phyloP scores from a whole-genome alignment of 345 rosid species.

The Brassica carinata region DNA sequence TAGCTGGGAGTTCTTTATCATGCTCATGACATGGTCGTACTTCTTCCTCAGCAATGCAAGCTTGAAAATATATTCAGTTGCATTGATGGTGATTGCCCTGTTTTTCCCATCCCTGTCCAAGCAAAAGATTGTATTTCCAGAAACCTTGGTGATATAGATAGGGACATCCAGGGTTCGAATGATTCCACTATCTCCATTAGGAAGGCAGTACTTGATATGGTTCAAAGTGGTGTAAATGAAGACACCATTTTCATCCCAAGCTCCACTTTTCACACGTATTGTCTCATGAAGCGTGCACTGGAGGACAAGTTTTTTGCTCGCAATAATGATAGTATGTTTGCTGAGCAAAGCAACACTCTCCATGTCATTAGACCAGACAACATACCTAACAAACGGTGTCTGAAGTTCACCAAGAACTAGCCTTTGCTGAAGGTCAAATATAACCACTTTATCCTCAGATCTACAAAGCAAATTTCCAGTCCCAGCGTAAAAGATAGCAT shows the following conservation, averaged over 20 bases:
- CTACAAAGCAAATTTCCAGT: not conserved
- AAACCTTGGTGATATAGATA: constrained; percentile 7
- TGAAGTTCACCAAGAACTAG: not conserved
- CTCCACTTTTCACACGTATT: not conserved
- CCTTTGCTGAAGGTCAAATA: not conserved
- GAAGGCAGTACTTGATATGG: constrained; percentile 7
- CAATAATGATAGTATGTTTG: constrained; percentile 5
- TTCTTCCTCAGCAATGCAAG: not conserved
- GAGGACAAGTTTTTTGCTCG: constrained; percentile 9
- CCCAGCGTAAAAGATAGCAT: not conserved
- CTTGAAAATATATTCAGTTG: not conserved
- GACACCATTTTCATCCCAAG: constrained; percentile 12
- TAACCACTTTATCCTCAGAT: not conserved
- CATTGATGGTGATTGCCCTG: not conserved
- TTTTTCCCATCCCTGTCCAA: not conserved
- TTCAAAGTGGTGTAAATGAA: not conserved
- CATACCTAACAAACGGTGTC: not conserved
- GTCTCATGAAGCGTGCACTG: not conserved
- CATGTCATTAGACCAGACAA: constrained; percentile 1
- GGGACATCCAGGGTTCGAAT: constrained; percentile 5
- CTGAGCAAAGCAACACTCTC: constrained; percentile 8
- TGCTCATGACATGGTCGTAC: not conserved
- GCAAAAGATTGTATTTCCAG: not conserved
- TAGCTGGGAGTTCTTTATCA: not conserved
- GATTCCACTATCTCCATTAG: constrained; percentile 7